Conservation (phyloP, 495 filamentous ascomycete genomes). For the Trichoderma orchidacearum region DNA sequence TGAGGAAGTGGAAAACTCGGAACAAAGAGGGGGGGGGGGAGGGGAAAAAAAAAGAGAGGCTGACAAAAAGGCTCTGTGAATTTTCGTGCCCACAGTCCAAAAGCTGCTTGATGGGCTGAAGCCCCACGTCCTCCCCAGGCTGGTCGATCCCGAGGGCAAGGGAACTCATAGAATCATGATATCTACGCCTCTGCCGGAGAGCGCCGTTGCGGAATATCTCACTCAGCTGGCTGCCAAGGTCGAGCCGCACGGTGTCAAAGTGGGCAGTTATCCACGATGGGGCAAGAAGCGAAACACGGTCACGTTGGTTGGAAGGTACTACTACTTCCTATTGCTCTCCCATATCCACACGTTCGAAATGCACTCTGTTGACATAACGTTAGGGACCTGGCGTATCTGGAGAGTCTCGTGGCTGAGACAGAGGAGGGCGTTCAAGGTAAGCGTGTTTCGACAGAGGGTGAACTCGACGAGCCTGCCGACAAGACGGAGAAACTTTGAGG, state of each 20-base stretch:
- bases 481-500: background rate
- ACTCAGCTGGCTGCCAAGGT: conserved; percentile 63
- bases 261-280: conserved; percentile 95
- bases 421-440: conserved; percentile 29
- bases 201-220: conserved; percentile 67
- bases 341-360: background rate
- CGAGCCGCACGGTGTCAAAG: conserved; percentile 64
- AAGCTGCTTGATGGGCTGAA: conserved; percentile 63
- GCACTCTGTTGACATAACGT: background rate
- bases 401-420: conserved; percentile 37
- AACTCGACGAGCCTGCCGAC: conserved; percentile 21
- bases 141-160: conserved; percentile 67
- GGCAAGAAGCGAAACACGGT: conserved; percentile 79
- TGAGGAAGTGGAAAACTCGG: background rate
- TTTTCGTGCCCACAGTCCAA: conserved; percentile 33
- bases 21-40: no score
- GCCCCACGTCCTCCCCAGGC: conserved; percentile 48
- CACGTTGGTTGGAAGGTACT: conserved; percentile 64
- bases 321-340: background rate
- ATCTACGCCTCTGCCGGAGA: conserved; percentile 78
- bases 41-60: no score
- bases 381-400: conserved; percentile 29
- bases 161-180: conserved; percentile 65
- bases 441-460: conserved; percentile 27
- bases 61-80: background rate